phyloP scores from a whole-genome alignment of 306 rosid genomes.

The Lathyrus sativus region DNA sequence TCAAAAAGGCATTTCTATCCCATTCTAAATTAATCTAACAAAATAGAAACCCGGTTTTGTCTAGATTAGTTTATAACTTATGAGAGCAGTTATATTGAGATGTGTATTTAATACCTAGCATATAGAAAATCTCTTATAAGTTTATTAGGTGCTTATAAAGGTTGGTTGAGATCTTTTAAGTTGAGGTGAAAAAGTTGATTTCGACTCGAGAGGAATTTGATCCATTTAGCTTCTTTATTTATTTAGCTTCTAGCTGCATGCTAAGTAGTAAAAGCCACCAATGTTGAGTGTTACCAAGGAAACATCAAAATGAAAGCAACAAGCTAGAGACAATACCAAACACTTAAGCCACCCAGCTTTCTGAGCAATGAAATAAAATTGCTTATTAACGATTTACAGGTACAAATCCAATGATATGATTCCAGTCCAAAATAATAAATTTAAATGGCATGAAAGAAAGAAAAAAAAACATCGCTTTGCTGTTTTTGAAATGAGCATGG shows the following conservation, averaged over 20 bases:
- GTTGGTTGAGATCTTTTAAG: not conserved
- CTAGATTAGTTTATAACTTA: not conserved
- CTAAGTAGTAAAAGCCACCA: not conserved
- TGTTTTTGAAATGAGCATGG: slow-evolving; percentile 20
- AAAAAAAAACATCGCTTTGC: not conserved
- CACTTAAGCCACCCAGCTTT: slow-evolving; percentile 23
- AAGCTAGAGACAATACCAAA: slow-evolving; percentile 25
- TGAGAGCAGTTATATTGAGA: not conserved
- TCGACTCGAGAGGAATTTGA: not conserved
- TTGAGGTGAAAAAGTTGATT: not conserved
- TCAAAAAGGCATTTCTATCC: slow-evolving; percentile 19
- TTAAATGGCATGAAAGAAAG: slow-evolving; percentile 14
- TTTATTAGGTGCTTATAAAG: slow-evolving; percentile 5
- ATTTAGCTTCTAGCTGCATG: not conserved
- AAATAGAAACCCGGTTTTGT: slow-evolving; percentile 9
- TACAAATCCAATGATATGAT: slow-evolving; percentile 15
- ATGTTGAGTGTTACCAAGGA: slow-evolving; percentile 10
- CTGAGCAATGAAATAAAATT: slow-evolving; percentile 9
- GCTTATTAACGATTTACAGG: not conserved
- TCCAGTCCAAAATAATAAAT: slow-evolving; percentile 21
- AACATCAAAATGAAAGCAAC: slow-evolving; percentile 17
- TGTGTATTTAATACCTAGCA: not conserved
- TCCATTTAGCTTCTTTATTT: not conserved
- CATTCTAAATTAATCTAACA: not conserved
- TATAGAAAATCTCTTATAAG: slow-evolving; percentile 1